Base-by-base conservation (phyloP, 2,329 filamentous ascomycete species). In the Monilinia aucupariae region DNA sequence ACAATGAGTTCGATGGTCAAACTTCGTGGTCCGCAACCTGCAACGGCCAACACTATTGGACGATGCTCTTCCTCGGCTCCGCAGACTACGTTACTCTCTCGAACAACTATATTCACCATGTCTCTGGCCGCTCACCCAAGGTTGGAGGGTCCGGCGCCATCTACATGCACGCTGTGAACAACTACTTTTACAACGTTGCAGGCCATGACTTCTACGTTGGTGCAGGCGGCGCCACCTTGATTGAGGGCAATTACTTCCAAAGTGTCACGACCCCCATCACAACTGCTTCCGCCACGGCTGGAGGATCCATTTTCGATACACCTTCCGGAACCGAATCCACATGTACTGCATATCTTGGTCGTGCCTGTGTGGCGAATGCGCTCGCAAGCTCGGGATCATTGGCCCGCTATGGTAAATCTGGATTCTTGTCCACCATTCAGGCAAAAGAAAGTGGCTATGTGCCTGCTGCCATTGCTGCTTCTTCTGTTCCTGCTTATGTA, bases 41-140 rank as follows among this genome's bases (percentile, higher is more conserved):
- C 67, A 76, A 80, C 63, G 71, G 70, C n/a, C 71, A 80, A 45
- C 77, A 79, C 66, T 80, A 80, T 71, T 80, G 78, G 78, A 73
- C 72, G 2, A 72, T 77, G 61, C 73, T 76, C 51, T 73, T 79
- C 67, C 69, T 72, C 52, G 77, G 74, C 10, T 70, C 72, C 13
- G 70, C 69, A n/a, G 77, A 78, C 63, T 70, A 73, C 37, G 70
- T 75, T 43, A 79, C 77, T 6, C 67, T 78, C 43, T 39, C 73
- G 59, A 71, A 73, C 53, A 79, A 80, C 72, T 78, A 76, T 67
- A 69, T 78, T 63, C 75, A 77, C 68, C 70, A 79, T 66, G 70
- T 74, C 27, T 76, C 76, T 3, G 78, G 78, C 8, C 76, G 78
- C 49, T 71, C 73, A 6, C 78, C 77, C 25, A 76, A 78, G 67